Base-by-base conservation (phyloP, 176 grass and related monocot genomes). In the Echinochloa phyllopogon region DNA sequence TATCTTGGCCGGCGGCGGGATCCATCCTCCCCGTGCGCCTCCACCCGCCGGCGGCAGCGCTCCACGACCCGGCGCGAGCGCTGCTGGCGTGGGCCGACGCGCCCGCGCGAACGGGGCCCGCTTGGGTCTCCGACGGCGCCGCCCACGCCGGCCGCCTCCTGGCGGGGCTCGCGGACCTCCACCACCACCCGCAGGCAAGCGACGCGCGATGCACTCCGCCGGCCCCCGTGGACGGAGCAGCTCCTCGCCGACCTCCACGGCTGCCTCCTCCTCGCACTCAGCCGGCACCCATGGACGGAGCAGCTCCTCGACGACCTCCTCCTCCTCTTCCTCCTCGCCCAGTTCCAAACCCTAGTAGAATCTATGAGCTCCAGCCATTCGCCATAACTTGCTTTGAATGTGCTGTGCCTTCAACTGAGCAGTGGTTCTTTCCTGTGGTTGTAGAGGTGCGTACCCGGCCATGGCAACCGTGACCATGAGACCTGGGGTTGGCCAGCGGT, bases 241-340 rank as follows among this genome's bases (percentile, higher is more conserved):
- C 71, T 91, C 44, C 72, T 91, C 56, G 82, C 81, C 36, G 92
- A 94, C 29, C 29, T 33, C 29, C 29, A 92, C 72, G 87, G 71
- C 38, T 76, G 75, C 87, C 92, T 92, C 79, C 62, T 84, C 41
- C n/a, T n/a, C n/a, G 80, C n/a, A n/a, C n/a, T n/a, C n/a, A 86
- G 11, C 27, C 84, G 18, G 56, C 86, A 8, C 84, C 85, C 27
- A 53, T n/a, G n/a, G n/a, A n/a, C n/a, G n/a, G n/a, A 53, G 5
- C 83, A 91, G 56, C 71, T 91, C 44, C 72, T 91, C 56, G 82
- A 81, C 36, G 92, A 94, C n/a, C n/a, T n/a, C n/a, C n/a, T n/a
- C n/a, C n/a, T n/a, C n/a, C n/a, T n/a, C n/a, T n/a, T n/a, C n/a
- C n/a, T n/a, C n/a, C n/a, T n/a, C n/a, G n/a, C n/a, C n/a, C n/a